Evolutionary conservation across 106 monocot genomes (phyloP), one percentile per base, ranked within the genome.

Genomic region (Ottelia alismoides): DNA sequence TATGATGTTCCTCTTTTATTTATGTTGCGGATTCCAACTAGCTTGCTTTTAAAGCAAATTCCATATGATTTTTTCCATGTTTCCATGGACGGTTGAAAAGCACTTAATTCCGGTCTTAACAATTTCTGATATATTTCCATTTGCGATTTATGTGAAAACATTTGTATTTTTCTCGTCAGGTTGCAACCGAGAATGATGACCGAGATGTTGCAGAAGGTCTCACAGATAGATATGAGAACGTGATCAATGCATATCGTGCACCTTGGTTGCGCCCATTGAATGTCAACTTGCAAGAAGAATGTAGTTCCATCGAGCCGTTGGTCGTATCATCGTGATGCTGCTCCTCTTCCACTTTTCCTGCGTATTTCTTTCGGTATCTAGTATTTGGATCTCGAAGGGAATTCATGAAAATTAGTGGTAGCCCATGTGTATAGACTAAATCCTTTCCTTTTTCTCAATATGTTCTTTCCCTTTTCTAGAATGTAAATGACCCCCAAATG

Each of bases 231-330:
- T 43, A 43, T 43, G 51, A 78, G 27, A 49, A 0, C 27, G 63
- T 66, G 11, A 26, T 64, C 16, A 43, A 47, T 48, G 67, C 74
- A 14, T 84, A 84, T 32, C 55, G 31, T 18, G 63, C 78, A 27
- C 83, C 74, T 23, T 84, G 83, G 78, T 71, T 75, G 74, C 66
- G 52, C 26, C 70, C 68, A 30, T 27, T 68, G 47, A 62, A 22
- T 51, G 45, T 60, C 14, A 4, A 20, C 44, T 25, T 21, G 30
- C 16, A 27, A 26, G 66, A 70, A 60, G 65, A 52, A 55, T 67
- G 63, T 45, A 70, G 63, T 32, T 71, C 61, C 11, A 68, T 47
- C 20, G 30, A 77, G 19, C 77, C 71, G 20, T 47, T 77, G 52
- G 45, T 77, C 26, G 11, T 21, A 28, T 62, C 77, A 55, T 47